Evolutionary conservation across 2,329 filamentous ascomycete species (phyloP), one percentile per base, ranked within the genome.

Genomic region (Cyclaneusma minus): DNA sequence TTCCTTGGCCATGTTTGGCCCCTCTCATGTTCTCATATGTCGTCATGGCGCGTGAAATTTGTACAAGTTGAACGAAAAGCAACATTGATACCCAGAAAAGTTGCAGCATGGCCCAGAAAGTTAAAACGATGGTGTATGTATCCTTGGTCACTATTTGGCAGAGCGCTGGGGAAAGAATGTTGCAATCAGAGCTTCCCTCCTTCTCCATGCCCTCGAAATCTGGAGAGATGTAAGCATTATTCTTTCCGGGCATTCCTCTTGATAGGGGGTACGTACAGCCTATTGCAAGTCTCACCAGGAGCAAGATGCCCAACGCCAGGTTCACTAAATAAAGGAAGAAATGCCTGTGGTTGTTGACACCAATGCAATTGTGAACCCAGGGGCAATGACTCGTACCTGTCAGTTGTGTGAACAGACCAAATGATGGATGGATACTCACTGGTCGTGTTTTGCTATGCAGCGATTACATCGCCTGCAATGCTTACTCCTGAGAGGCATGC

Each of bases 51-150:
- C 84, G 74, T 0, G 84, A 79, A 27, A 98, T 76, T 48, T 98
- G 89, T 26, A 94, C 64, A 27, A 94, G 72, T 48, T 98, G 91
- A 4, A 95, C 91, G 36, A 84, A 78, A 32, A 94, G 64, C 17
- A 98, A 72, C 85, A 98, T 95, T n/a, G 78, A 75, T 3, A 95
- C 82, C 89, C 89, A 98, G 12, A 82, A 77, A 16, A 94, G 65
- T 51, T 98, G 91, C 22, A 94, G 58, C 3, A 68, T 64, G 5
- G 68, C 67, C 89, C 89, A 98, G 15, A 81, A 55, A 8, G 68
- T 68, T 12, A 93, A 61, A 7, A 92, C 59, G 14, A 93, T 64
- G 1, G 81, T 87, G 48, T 87, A 93, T 0, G 82, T 64, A 46
- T 95, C 87, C 26, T 76, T 70, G 43, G 81, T 80, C 38, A 91